Conservation (phyloP, 345 rosid genomes). For the Eucalyptus caleyi region DNA sequence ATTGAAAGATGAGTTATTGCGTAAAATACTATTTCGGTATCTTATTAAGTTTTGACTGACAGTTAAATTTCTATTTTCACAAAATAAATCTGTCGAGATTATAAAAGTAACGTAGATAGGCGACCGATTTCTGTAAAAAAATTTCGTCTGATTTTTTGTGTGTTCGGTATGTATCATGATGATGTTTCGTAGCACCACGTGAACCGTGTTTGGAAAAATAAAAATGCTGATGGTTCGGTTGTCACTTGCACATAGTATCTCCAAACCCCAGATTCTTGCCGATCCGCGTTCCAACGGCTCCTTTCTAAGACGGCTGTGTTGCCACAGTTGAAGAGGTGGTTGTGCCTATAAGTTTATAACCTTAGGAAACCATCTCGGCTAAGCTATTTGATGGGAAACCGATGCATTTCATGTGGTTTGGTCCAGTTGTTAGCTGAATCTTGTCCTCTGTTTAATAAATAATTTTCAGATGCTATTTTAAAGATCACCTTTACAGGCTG, state of each 20-base stretch:
- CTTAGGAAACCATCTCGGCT: neutral
- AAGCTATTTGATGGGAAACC: neutral
- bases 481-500: neutral
- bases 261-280: neutral
- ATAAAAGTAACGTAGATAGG: neutral
- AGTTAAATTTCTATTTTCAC: fast-evolving
- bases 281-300: neutral
- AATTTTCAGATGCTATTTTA: neutral
- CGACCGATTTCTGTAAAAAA: fast-evolving
- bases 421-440: neutral
- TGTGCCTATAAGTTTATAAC: neutral
- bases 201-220: neutral
- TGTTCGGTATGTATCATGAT: neutral
- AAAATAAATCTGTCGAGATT: fast-evolving
- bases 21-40: no score
- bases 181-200: neutral
- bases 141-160: fast-evolving
- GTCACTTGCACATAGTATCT: neutral
- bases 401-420: neutral
- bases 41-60: fast-evolving
- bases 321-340: neutral
- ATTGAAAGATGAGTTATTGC: fast-evolving
- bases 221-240: neutral
- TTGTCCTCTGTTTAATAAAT: neutral
- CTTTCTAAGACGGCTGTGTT: neutral